Base-by-base conservation (phyloP, 768 basidiomycete species). In the Trametes maxima region DNA sequence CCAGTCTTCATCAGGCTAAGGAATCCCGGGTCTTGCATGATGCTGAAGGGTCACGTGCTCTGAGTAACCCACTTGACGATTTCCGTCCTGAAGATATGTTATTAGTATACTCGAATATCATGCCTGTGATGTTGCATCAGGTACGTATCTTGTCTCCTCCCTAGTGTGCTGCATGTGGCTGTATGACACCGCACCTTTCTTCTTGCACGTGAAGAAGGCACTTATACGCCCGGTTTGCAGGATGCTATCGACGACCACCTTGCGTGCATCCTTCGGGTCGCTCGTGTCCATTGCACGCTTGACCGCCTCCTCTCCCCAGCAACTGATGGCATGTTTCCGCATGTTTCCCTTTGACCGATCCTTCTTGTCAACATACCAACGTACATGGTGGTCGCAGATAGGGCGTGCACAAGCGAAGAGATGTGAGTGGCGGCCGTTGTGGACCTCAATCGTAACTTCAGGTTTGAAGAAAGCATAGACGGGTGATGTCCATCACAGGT, bases 61-160 rank as follows among this genome's bases (percentile, higher is more conserved):
- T 78, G 69, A 0, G 71, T 12, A 0, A 78, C 71, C 79, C 77
- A 79, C 0, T 62, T 59, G 0, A 78, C 76, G 19, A 74, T 69
- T 46, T 75, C 66, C 0, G 68, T 73, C 35, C 73, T 75, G 39
- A 40, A 40, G 44, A 59, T 14, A 4, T 13, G 39, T 40, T 14
- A 40, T 3, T 40, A 40, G 39, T 33, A n/a, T 40, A 40, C 39
- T 13, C 12, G 39, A 14, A n/a, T n/a, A 4, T 11, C 14, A 13
- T n/a, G 39, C 17, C 39, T 14, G 4, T 13, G 12, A 40, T 13
- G 12, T 40, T 8, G 28, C 28, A 33, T 3, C 28, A 33, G 39
- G 12, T 40, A 13, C 43, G 17, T 21, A 44, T n/a, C 43, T 17
- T 21, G 65, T 67, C 57, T 75, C 66, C 0, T 57, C 48, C 46